A percentile compares a stretch with the other conserved stretches of the same genome.
These are phyloP conservation scores for Calocybe gangraenosa DNA, from an alignment of 768 basidiomycete species.

Conservation along the genomic window DNA sequence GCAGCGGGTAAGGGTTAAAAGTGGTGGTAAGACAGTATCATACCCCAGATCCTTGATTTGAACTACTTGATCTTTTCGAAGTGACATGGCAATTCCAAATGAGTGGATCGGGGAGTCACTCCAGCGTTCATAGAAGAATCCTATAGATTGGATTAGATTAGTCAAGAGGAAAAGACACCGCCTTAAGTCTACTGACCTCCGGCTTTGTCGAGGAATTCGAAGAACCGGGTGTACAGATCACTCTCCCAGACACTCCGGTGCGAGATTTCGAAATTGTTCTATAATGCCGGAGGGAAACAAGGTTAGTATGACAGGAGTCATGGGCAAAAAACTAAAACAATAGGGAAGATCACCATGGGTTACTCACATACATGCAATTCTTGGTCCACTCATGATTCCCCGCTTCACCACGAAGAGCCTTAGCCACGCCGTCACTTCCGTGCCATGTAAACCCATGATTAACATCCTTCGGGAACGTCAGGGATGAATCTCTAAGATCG, in stretches of 20 bases:
- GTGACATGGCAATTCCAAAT: constrained; percentile 23
- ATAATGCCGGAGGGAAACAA: background rate
- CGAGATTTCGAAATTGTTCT: constrained; percentile 30
- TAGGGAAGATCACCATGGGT: background rate
- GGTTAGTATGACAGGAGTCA: too few relatives aligned
- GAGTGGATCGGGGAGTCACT: constrained; percentile 25
- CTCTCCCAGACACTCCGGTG: constrained; percentile 25
- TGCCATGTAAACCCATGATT: constrained; percentile 24
- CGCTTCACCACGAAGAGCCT: constrained; percentile 22
- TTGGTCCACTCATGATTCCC: constrained; percentile 23
- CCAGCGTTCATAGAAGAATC: constrained; percentile 29
- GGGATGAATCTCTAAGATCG: background rate
- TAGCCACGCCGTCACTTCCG: constrained; percentile 15
- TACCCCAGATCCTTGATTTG: constrained; percentile 24
- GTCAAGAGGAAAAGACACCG: background rate
- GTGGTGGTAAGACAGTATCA: background rate
- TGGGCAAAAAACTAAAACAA: too few relatives aligned
- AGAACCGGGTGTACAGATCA: constrained; percentile 21
- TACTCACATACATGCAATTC: constrained; percentile 27
- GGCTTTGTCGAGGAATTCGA: constrained; percentile 21
- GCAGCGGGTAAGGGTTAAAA: too few relatives aligned
- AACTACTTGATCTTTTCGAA: constrained; percentile 24
- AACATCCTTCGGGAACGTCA: constrained; percentile 16
- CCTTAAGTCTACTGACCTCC: constrained; percentile 14
- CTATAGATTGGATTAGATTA: constrained; percentile 6